Evolutionary conservation across 805 yeast genomes (phyloP), one percentile per base, ranked within the genome.

Genomic region (Saturnispora serradocipensis): DNA sequence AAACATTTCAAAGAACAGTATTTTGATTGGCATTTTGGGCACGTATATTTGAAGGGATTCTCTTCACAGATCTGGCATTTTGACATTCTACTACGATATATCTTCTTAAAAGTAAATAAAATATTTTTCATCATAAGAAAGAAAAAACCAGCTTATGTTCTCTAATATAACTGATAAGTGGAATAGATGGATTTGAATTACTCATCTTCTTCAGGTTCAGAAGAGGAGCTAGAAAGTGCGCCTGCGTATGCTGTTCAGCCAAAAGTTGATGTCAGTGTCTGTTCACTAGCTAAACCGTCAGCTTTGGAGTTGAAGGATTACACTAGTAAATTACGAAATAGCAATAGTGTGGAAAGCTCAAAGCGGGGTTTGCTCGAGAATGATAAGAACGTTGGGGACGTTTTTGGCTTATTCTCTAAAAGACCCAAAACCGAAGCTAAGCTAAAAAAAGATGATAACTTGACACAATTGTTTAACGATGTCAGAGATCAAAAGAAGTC

Each of bases 1-100:
- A 70, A 86, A 58, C 95, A 86, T 2, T 51, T 59, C 6, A 86
- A 58, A 0, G 86, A 78, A 62, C 95, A 86, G 62, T 76, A 76
- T 49, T 64, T 62, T 15, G 70, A 58, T 1, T 63, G 65, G 60
- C 81, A 75, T 52, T 67, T 72, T 1, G 80, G 80, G 55, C 81
- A 76, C 51, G 69, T 75, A 55, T 76, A 77, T 52, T 72, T 74
- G 24, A 68, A 66, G 5, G 58, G 64, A 13, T 61, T 58, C 16
- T 57, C 61, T 1, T 39, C 18, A 50, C 69, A 66, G 5, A 66
- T 60, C 25, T 53, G 59, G 52, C 69, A 66, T 18, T 43, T 43
- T 10, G 39, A 16, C 52, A 39, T 30, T 30, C n/a, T 45, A 7
- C 25, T 16, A 30, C 6, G 27, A 9, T 16, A 35, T 15, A 25